Evolutionary conservation across 1,284 basidiomycete species (phyloP).

Genomic region (Trametes sp.): DNA sequence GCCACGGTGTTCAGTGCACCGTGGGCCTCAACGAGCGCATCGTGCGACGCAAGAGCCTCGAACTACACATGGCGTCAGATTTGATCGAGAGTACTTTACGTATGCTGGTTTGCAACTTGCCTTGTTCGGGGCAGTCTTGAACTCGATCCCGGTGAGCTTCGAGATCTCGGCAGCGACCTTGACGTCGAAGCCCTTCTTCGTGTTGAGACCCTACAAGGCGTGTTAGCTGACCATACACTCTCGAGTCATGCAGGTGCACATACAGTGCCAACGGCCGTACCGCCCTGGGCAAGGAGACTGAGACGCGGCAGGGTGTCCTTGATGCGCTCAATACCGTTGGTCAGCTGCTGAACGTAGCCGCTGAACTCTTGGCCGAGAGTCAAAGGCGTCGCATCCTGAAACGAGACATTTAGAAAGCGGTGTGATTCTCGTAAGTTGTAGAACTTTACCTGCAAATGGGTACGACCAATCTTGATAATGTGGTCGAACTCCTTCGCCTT

Average conservation of each 20-base stretch:
- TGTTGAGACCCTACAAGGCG: conserved; percentile 88
- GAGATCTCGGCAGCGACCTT: conserved; percentile 94
- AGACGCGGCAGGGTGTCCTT: conserved; percentile 87
- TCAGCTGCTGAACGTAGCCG: conserved; percentile 96
- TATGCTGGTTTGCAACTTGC: conserved; percentile 45
- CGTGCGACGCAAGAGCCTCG: conserved; percentile 96
- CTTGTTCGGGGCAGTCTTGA: conserved; percentile 99
- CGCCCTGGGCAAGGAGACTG: conserved; percentile 94
- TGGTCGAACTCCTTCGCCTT: conserved; percentile 86
- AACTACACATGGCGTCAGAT: conserved; percentile 62
- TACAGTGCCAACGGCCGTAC: conserved; percentile 98
- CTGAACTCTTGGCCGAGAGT: conserved; percentile 99
- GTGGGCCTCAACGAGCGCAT: conserved; percentile 97
- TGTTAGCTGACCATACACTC: conserved; percentile 6
- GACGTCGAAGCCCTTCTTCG: conserved; percentile 95
- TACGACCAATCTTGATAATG: conserved; percentile 99
- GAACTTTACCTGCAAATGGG: conserved; percentile 87
- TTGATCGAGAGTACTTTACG: not conserved
- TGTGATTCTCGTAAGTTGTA: no score
- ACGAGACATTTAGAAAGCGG: not conserved
- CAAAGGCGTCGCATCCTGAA: conserved; percentile 93
- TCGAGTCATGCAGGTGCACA: conserved; percentile 40
- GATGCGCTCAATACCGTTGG: conserved; percentile 90
- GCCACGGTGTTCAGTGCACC: conserved; percentile 97
- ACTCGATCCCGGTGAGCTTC: conserved; percentile 89